Evolutionary conservation across 176 grass and related monocot genomes (phyloP).

Genomic region (Tillandsia fasciculata): DNA sequence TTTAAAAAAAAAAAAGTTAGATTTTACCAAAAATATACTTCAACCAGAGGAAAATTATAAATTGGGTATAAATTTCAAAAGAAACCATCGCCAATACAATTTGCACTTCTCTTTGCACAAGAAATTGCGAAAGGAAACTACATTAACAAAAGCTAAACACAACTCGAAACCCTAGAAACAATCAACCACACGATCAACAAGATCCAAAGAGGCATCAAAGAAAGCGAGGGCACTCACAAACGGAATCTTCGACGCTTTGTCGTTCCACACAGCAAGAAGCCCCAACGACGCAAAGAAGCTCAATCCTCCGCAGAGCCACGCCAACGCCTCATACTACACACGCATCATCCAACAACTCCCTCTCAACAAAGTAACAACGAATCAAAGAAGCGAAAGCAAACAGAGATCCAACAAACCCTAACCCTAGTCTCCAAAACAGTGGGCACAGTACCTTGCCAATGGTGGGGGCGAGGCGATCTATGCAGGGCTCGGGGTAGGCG

Average conservation of each 20-base stretch:
- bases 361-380: background rate
- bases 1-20: too few relatives aligned
- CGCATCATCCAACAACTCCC: background rate
- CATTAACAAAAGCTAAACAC: background rate
- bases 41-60: too few relatives aligned
- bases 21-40: too few relatives aligned
- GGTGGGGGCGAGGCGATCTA: conserved; percentile 81
- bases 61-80: too few relatives aligned
- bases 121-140: background rate
- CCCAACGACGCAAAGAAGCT: conserved; percentile 66
- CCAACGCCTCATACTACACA: conserved; percentile 76
- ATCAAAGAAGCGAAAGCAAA: conserved; percentile 19
- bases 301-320: conserved; percentile 84
- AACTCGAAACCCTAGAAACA: background rate
- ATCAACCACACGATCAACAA: background rate
- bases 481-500: conserved; percentile 78
- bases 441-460: conserved; percentile 65
- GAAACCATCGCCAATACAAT: too few relatives aligned
- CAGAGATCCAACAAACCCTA: background rate
- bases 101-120: too few relatives aligned
- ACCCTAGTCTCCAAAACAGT: background rate
- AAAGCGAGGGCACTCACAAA: conserved; percentile 47
- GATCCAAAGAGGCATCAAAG: background rate
- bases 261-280: conserved; percentile 50
- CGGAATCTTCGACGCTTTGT: conserved; percentile 85